These are phyloP conservation scores for Plasmodium fragile DNA, from an alignment of 169 alveolate genomes.

Conservation along the genomic window DNA sequence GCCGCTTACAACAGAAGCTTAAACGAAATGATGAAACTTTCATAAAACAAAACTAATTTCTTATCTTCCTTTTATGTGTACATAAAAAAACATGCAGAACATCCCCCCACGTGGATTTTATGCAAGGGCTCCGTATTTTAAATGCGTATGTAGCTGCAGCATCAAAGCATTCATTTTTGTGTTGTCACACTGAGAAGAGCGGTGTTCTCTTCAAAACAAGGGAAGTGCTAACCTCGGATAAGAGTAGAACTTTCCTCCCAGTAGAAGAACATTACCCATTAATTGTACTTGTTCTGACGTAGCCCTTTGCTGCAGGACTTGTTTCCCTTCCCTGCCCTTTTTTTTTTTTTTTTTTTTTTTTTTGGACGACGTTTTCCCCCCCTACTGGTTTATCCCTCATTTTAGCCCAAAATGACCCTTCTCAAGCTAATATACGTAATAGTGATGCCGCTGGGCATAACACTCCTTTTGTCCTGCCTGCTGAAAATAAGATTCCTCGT, in stretches of 20 bases:
- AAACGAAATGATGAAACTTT: neutral
- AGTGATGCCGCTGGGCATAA: slow-evolving; percentile 71
- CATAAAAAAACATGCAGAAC: neutral
- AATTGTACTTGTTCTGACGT: neutral
- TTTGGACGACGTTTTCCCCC: neutral
- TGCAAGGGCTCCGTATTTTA: neutral
- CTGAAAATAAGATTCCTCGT: slow-evolving; percentile 67
- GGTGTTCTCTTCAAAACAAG: neutral
- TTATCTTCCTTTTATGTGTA: neutral
- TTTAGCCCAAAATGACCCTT: slow-evolving; percentile 29
- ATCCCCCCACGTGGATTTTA: neutral
- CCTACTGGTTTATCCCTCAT: neutral
- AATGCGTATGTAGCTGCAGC: neutral
- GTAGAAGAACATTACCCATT: neutral
- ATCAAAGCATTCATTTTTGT: neutral
- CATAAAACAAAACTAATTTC: neutral
- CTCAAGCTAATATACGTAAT: slow-evolving; percentile 42
- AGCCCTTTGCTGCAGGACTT: neutral
- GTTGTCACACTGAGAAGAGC: neutral
- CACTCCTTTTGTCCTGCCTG: slow-evolving; percentile 67
- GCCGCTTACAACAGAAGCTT: neutral
- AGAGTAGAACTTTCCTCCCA: neutral
- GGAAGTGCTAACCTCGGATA: neutral
- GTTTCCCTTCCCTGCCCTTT: neutral
- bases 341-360: slow-evolving; percentile 16